Conservation (phyloP, 345 rosid species). For the Gossypium longicalyx region DNA sequence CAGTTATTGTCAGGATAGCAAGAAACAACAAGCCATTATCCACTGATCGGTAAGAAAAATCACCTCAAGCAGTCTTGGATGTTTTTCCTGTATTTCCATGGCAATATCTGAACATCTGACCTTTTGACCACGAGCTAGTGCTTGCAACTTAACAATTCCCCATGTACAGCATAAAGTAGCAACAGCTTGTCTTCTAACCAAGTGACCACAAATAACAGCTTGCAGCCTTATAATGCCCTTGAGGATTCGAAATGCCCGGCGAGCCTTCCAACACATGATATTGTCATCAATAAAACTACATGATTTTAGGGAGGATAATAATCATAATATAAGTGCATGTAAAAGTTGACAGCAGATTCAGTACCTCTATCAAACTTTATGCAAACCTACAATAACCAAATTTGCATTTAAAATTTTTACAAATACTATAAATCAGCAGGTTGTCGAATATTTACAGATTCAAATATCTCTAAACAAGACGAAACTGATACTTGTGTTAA, state of each 20-base stretch:
- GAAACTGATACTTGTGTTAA: background rate
- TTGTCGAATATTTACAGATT: background rate
- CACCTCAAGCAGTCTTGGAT: constrained; percentile 25
- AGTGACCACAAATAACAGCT: too few species aligned
- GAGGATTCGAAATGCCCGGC: constrained; percentile 39
- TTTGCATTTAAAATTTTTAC: background rate
- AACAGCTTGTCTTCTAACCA: constrained; percentile 63
- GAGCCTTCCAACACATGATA: constrained; percentile 44
- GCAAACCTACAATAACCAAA: background rate
- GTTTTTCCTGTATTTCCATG: constrained; percentile 30
- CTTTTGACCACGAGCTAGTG: constrained; percentile 48
- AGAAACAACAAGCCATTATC: background rate
- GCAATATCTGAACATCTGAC: constrained; percentile 41
- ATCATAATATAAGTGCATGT: too few species aligned
- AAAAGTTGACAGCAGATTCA: background rate
- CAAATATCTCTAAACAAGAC: background rate
- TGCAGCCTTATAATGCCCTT: too few species aligned
- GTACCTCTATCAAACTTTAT: background rate
- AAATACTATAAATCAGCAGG: background rate
- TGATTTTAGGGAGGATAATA: too few species aligned
- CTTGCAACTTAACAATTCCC: constrained; percentile 66
- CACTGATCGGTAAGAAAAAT: background rate
- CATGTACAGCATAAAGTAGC: constrained; percentile 57
- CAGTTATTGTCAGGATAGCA: background rate
- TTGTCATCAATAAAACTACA: constrained; percentile 16